Conservation (phyloP, 2,329 filamentous ascomycete species). For the Xylariales sp. region DNA sequence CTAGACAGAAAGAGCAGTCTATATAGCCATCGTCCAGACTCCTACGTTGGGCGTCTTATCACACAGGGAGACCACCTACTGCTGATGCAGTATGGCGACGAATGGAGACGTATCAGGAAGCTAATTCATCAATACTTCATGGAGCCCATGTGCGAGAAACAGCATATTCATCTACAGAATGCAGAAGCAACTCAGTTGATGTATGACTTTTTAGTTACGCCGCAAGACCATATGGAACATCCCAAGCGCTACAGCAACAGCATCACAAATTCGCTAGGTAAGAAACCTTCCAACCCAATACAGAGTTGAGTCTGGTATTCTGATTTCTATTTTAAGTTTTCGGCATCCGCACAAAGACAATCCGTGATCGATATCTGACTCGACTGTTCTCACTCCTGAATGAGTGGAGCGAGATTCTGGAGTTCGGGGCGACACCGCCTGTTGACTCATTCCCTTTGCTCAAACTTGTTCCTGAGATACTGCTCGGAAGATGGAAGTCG, state of each 20-base stretch:
- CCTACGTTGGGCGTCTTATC: conserved; percentile 57
- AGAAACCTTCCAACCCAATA: not conserved
- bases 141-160: conserved; percentile 57
- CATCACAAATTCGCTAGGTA: conserved; percentile 56
- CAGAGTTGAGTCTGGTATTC: no score
- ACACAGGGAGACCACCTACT: conserved; percentile 56
- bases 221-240: conserved; percentile 58
- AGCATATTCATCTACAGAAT: conserved; percentile 56
- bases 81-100: conserved; percentile 58
- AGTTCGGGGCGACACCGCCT: conserved; percentile 60
- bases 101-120: conserved; percentile 59
- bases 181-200: conserved; percentile 62
- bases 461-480: conserved; percentile 55
- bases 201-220: conserved; percentile 55
- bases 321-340: conserved; percentile 42
- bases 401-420: conserved; percentile 57
- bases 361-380: conserved; percentile 4
- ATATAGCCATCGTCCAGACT: conserved; percentile 57
- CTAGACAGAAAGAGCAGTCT: conserved; percentile 29
- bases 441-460: conserved; percentile 60
- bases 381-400: conserved; percentile 39
- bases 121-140: conserved; percentile 58
- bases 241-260: conserved; percentile 61
- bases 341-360: conserved; percentile 50
- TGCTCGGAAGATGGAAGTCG: conserved; percentile 55